Evolutionary conservation across 169 alveolate species (phyloP), one percentile per base, ranked within the genome.

Genomic region (Cryptosporidium bovis): DNA sequence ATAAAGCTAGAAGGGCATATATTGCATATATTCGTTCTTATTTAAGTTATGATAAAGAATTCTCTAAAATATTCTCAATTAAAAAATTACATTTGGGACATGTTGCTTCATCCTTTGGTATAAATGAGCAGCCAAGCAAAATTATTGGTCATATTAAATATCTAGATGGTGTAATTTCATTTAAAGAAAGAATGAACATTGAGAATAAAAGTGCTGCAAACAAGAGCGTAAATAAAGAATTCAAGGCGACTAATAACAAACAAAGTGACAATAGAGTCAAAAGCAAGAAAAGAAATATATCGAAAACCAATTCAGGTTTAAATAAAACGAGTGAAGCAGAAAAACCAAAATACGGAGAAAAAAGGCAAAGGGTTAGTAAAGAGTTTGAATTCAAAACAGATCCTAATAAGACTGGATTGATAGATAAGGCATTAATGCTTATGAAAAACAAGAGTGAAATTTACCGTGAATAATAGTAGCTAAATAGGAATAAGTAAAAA

Each of bases 101-200:
- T 60, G 87, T 77, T 36, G 87, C 87, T 29, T 77, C 87, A n/a
- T 77, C 87, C 1, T 77, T 77, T 36, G 87, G 87, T 31, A 77
- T 77, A 27, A 77, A 77, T 60, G 87, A 77, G 13, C 87, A 77
- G 29, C 87, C 87, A 34, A 77, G 40, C 55, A 62, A 77, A 77
- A 77, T 77, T 1, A 62, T 60, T 77, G 64, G 71, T 2, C 71
- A 77, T 77, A 62, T 77, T 44, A 77, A 77, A 31, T 50, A 60
- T 29, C 3, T 77, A 36, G 87, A 77, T 62, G 87, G 87, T 2
- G 36, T 77, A 16, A 51, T 77, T 24, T 24, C 55, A 27, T 40
- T 34, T 46, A 56, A 62, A n/a, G 87, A 62, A 12, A 77, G 18
- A 60, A 34, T 58, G 33, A 77, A 60, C 48, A 44, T 62, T 12